Conservation (phyloP, 2,329 filamentous ascomycete genomes). For the Coniochaeta prunicola region DNA sequence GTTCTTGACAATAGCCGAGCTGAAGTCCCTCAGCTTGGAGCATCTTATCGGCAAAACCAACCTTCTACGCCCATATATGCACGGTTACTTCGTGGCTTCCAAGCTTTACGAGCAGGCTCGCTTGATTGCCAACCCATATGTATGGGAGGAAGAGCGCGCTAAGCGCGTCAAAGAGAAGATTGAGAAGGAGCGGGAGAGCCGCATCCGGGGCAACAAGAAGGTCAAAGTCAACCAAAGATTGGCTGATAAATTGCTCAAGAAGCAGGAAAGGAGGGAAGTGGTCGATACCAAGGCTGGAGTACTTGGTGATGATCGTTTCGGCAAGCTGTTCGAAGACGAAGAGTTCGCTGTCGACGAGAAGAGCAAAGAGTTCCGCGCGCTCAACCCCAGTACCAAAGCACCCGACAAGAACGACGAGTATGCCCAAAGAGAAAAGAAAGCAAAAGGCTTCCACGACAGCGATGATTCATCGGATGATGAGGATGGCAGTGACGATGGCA, state of each 20-base stretch:
- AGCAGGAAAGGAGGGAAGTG: slow-evolving; percentile 51
- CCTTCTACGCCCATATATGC: slow-evolving; percentile 92
- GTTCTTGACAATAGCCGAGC: slow-evolving; percentile 83
- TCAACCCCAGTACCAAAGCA: slow-evolving; percentile 76
- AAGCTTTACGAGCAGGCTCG: slow-evolving; percentile 92
- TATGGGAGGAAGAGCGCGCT: slow-evolving; percentile 85
- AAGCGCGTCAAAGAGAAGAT: slow-evolving; percentile 94
- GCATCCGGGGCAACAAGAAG: slow-evolving; percentile 92
- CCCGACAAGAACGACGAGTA: neutral
- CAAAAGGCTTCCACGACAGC: slow-evolving; percentile 1
- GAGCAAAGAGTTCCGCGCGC: slow-evolving; percentile 75
- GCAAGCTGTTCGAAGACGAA: slow-evolving; percentile 81
- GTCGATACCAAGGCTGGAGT: slow-evolving; percentile 57
- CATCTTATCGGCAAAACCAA: slow-evolving; percentile 89
- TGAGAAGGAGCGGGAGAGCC: slow-evolving; percentile 90
- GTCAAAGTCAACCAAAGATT: slow-evolving; percentile 89
- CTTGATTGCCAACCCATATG: slow-evolving; percentile 86
- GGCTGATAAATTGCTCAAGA: slow-evolving; percentile 66
- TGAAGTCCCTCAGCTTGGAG: slow-evolving; percentile 76
- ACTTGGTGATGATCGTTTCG: slow-evolving; percentile 81
- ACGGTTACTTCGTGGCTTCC: slow-evolving; percentile 95
- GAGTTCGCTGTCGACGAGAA: slow-evolving; percentile 89
- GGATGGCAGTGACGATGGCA: slow-evolving; percentile 29
- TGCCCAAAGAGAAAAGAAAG: slow-evolving; percentile 3
- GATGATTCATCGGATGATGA: slow-evolving; percentile 4